Evolutionary conservation across 1,139 yeast genomes (phyloP).

Genomic region (Yamadazyma songkhlaensis): DNA sequence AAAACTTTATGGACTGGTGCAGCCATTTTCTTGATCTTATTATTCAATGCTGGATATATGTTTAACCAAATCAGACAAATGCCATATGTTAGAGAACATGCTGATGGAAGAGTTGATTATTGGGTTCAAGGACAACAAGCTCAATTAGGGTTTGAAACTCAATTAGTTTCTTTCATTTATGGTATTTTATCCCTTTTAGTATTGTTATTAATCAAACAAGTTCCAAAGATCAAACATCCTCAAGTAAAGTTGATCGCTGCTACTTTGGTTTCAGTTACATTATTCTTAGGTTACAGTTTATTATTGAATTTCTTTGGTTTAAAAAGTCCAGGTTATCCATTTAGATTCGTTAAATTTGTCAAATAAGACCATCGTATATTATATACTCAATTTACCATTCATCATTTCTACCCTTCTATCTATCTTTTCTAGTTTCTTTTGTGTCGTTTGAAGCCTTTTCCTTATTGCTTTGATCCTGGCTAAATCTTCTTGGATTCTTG

Average conservation of each 20-base stretch:
- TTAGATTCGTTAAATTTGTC: slow-evolving; percentile 10
- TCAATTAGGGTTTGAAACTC: slow-evolving; percentile 85
- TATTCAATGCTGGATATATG: slow-evolving; percentile 91
- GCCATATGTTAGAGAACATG: slow-evolving; percentile 62
- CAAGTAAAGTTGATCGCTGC: slow-evolving; percentile 46
- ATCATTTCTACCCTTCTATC: slow-evolving; percentile 27
- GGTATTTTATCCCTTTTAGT: slow-evolving; percentile 52
- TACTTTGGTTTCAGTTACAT: slow-evolving; percentile 30
- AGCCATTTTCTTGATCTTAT: slow-evolving; percentile 57
- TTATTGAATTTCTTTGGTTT: slow-evolving; percentile 53
- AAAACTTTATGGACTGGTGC: slow-evolving; percentile 60
- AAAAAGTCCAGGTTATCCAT: slow-evolving; percentile 64
- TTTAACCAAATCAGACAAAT: slow-evolving; percentile 80
- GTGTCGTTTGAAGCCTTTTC: slow-evolving; percentile 30
- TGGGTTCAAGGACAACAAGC: slow-evolving; percentile 64
- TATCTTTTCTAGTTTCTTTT: slow-evolving; percentile 29
- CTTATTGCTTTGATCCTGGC: slow-evolving; percentile 31
- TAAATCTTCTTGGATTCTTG: slow-evolving; percentile 21
- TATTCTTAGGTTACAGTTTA: slow-evolving; percentile 53
- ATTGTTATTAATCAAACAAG: slow-evolving; percentile 47
- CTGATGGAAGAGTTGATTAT: slow-evolving; percentile 58
- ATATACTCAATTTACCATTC: slow-evolving; percentile 3
- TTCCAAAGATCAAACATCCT: slow-evolving; percentile 42
- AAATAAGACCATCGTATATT: slow-evolving; percentile 1
- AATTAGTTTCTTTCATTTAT: slow-evolving; percentile 62